Evolutionary conservation across 1,284 basidiomycete species (phyloP), one percentile per base, ranked within the genome.

Genomic region (Ceratobasidium sp.): DNA sequence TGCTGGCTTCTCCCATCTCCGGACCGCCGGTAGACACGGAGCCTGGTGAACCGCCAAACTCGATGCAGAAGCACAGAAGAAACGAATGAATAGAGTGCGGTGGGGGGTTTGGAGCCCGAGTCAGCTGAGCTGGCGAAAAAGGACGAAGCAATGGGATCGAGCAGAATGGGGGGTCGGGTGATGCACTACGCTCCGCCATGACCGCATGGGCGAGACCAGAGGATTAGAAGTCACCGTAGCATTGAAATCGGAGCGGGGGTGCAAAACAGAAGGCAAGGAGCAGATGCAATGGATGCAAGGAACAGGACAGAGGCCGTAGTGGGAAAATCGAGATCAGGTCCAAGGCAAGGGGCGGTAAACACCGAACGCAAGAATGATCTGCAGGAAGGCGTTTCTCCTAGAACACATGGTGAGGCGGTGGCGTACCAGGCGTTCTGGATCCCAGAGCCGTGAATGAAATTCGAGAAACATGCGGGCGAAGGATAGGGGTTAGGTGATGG

Each of bases 261-360:
- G 24, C 19, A 58, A 37, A 37, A 29, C 14, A 37, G 56, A 58
- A 58, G 56, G n/a, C 31, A 58, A 58, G 56, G 54, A 56, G 6
- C 24, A 63, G 61, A 29, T 46, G 61, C 59, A 61, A 61, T 13
- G 34, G 49, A 53, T 56, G 27, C 4, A 31, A 56, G 53, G 16
- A 48, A 63, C 24, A 63, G 43, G 43, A 63, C 9, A 63, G 16
- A n/a, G 46, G 24, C 62, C 27, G 27, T 48, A 48, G 29, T n/a
- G 13, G 62, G 41, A 48, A 49, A 43, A 63, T 63, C 62, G 34
- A 1, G 56, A 58, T 58, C 34, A 34, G 56, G 56, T 29, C 14
- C 56, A 58, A 58, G 56, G 56, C 41, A 58, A 13, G 31, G 34
- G 56, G 31, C 56, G 56, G 56, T 58, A 58, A 63, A 63, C n/a